A percentile compares a stretch with the other conserved stretches of the same genome.
Conservation (phyloP, 305 asterid species). For the Fraxinus floribunda region DNA sequence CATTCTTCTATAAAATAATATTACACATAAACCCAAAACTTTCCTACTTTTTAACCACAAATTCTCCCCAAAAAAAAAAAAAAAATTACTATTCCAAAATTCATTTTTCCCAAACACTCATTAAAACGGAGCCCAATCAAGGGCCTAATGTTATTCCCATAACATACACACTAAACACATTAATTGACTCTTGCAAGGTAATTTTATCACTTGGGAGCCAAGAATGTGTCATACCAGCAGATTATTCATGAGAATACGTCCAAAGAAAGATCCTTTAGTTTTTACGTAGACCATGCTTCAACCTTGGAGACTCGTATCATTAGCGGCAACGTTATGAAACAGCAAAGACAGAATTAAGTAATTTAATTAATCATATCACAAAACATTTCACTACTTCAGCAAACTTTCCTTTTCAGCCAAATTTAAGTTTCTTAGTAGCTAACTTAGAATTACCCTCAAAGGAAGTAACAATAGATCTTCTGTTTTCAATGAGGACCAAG, state of each 20-base stretch:
- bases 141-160: neutral
- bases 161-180: neutral
- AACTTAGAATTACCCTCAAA: neutral
- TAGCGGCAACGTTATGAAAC: neutral
- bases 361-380: neutral
- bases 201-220: neutral
- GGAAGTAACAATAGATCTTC: neutral
- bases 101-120: neutral
- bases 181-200: neutral
- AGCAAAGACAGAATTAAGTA: neutral
- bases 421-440: neutral
- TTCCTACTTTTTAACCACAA: neutral
- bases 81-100: neutral
- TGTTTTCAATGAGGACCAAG: neutral
- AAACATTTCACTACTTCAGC: neutral
- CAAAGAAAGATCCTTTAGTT: neutral
- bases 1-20: no score
- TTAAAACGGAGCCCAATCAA: neutral
- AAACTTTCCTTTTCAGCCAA: neutral
- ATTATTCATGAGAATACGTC: neutral
- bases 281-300: neutral
- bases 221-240: neutral
- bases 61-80: neutral
- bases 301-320: neutral
- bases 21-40: no score